Conservation (phyloP, 176 grass and related monocot species). For the Cenchrus purpureus region DNA sequence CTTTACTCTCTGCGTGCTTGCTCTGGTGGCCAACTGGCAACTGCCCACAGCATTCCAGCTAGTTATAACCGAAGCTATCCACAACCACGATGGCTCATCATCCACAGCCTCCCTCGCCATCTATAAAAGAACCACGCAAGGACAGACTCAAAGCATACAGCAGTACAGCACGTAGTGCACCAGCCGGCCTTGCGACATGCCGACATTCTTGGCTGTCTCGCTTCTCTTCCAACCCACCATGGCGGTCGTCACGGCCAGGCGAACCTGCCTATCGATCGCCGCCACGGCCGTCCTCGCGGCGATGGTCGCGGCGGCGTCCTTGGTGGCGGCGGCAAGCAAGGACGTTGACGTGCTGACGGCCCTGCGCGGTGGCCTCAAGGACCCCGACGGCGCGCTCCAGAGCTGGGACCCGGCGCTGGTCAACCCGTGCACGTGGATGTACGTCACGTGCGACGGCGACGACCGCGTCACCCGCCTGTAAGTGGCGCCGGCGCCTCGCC, state of each 20-base stretch:
- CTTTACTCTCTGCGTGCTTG: too few relatives aligned
- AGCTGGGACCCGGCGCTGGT: conserved; percentile 64
- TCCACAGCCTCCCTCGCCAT: neutral
- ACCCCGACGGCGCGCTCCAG: conserved; percentile 49
- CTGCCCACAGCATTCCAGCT: too few relatives aligned
- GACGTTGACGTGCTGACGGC: conserved; percentile 55
- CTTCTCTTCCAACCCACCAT: neutral
- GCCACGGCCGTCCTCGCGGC: neutral
- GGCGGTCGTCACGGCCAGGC: neutral
- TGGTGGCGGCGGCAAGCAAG: neutral
- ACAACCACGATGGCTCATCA: too few relatives aligned
- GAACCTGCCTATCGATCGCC: neutral
- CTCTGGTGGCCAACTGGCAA: too few relatives aligned
- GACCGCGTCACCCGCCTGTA: conserved; percentile 64
- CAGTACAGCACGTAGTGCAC: too few relatives aligned
- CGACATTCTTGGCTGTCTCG: neutral
- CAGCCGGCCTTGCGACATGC: neutral
- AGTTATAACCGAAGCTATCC: too few relatives aligned
- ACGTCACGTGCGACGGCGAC: conserved; percentile 52
- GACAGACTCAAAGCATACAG: neutral
- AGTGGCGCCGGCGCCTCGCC: neutral
- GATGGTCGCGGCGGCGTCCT: neutral
- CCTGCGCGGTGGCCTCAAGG: conserved; percentile 46
- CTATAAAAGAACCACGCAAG: neutral
- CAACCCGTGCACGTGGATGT: conserved; percentile 78